phyloP scores from a whole-genome alignment of 2,329 filamentous ascomycete species.

The Aaosphaeria pasadenensis region DNA sequence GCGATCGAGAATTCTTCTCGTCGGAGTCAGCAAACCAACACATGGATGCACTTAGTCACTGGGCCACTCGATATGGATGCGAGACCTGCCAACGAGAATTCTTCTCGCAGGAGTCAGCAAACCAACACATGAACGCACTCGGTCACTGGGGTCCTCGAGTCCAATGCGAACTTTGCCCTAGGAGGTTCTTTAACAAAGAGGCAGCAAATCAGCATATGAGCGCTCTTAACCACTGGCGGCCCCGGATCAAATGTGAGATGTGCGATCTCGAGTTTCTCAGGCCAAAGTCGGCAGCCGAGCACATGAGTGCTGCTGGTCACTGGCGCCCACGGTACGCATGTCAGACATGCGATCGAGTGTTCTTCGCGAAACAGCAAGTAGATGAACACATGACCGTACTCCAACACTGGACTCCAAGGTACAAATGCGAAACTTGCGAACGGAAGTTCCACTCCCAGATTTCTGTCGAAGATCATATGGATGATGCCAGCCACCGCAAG shows the following conservation, averaged over 20 bases:
- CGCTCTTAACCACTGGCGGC: conserved; percentile 11
- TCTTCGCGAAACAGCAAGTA: conserved; percentile 2
- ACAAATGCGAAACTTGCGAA: conserved; percentile 4
- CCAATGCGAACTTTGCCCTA: conserved; percentile 14
- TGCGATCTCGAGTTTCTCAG: conserved; percentile 5
- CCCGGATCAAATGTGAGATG: conserved; percentile 3
- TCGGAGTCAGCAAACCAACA: too few species aligned
- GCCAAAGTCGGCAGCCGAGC: conserved; percentile 2
- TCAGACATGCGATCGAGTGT: conserved; percentile 8
- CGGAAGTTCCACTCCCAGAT: conserved; percentile 1
- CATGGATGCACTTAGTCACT: too few species aligned
- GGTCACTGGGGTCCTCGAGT: too few species aligned
- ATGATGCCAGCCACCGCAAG: conserved; percentile 1
- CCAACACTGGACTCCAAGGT: background rate
- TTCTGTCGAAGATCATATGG: conserved; percentile 2
- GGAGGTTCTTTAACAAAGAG: conserved; percentile 7
- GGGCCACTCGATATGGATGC: too few species aligned
- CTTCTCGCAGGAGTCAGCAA: too few species aligned
- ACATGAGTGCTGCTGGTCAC: conserved; percentile 10
- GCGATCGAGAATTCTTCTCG: too few species aligned
- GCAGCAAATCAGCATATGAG: conserved; percentile 17
- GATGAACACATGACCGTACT: conserved; percentile 8
- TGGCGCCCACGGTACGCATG: conserved; percentile 9
- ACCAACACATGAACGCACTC: too few species aligned
- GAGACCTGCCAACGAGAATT: too few species aligned